Percentiles rank a stretch among this genome's conserved stretches.
Conservation (phyloP, 169 alveolate species). For the Babesia gibsoni region DNA sequence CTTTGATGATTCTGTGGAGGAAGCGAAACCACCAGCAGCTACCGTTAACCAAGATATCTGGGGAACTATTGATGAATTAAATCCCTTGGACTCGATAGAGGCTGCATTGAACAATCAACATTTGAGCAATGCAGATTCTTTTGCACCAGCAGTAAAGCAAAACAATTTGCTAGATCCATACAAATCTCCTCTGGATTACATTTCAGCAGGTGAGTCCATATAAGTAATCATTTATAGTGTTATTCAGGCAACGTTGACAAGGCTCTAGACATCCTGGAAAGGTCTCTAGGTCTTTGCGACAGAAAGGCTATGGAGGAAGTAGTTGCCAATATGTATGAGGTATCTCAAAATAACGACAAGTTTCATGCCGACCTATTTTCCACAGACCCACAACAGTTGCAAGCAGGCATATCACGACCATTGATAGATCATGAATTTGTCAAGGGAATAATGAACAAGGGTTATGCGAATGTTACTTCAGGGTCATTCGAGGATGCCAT, state of each 20-base stretch:
- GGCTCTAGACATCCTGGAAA: constrained; percentile 16
- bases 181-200: constrained; percentile 17
- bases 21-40: background rate
- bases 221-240: too few species aligned
- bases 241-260: background rate
- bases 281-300: constrained; percentile 5
- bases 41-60: constrained; percentile 6
- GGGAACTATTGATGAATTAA: constrained; percentile 25
- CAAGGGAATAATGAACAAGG: constrained; percentile 13
- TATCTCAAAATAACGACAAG: background rate
- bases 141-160: too few species aligned
- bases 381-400: background rate
- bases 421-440: constrained; percentile 11
- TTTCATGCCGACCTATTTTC: background rate
- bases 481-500: constrained; percentile 23
- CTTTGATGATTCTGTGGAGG: background rate
- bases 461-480: constrained; percentile 20
- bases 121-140: too few species aligned
- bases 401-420: background rate
- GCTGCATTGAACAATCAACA: too few species aligned
- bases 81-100: background rate
- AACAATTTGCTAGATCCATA: background rate
- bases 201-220: background rate
- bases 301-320: constrained; percentile 5
- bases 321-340: background rate